A percentile compares a stretch with the other conserved stretches of the same genome.
Evolutionary conservation across 2,329 filamentous ascomycete genomes (phyloP).

Genomic region (Rhynchosporium secalis): DNA sequence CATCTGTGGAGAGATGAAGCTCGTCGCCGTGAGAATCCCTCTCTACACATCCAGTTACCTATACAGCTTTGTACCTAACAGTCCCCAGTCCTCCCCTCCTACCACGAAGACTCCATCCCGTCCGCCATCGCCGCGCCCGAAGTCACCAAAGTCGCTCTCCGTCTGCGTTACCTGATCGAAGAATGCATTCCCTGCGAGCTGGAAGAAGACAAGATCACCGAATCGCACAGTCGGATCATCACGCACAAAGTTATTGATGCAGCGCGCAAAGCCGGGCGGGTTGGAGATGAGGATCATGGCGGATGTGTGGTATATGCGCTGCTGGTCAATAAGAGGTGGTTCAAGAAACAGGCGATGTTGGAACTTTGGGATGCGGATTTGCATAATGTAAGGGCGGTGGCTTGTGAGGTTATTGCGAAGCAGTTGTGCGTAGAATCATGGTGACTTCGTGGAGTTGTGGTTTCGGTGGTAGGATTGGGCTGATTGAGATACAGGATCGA

Average conservation of each 20-base stretch:
- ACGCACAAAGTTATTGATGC: constrained; percentile 77
- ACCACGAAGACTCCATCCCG: constrained; percentile 57
- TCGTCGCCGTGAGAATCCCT: constrained; percentile 30
- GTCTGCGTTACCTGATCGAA: constrained; percentile 87
- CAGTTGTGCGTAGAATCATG: constrained; percentile 49
- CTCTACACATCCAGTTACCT: not conserved
- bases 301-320: constrained; percentile 65
- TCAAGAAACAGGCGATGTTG: constrained; percentile 71
- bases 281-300: constrained; percentile 71
- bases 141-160: constrained; percentile 86
- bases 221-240: constrained; percentile 82
- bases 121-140: constrained; percentile 73
- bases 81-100: constrained; percentile 63
- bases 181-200: constrained; percentile 89
- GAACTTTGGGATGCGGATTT: constrained; percentile 94
- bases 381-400: constrained; percentile 73
- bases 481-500: constrained; percentile 64
- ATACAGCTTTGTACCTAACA: not conserved
- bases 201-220: constrained; percentile 70
- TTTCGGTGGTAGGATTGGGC: not conserved
- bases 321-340: constrained; percentile 58
- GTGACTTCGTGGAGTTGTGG: no score
- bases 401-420: constrained; percentile 93
- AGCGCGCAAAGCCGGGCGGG: constrained; percentile 80
- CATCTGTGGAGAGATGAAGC: constrained; percentile 37